phyloP scores from a whole-genome alignment of 2,329 filamentous ascomycete genomes.

The Cercospora citrullina region DNA sequence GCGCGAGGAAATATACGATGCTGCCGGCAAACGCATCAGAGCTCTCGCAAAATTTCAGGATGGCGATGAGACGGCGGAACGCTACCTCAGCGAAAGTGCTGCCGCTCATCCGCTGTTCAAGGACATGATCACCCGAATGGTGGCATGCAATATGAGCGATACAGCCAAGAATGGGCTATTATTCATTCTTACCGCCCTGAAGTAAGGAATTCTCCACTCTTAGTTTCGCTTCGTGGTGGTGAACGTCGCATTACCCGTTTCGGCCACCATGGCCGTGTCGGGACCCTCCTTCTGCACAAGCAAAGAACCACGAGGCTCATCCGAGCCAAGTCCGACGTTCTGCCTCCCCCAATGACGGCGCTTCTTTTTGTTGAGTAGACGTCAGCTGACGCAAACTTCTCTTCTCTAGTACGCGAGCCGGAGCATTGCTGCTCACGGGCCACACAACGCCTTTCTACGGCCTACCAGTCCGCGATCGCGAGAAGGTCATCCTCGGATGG shows the following conservation, averaged over 20 bases:
- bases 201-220: conserved; percentile 43
- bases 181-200: conserved; percentile 55
- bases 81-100: conserved; percentile 36
- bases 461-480: conserved; percentile 61
- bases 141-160: conserved; percentile 52
- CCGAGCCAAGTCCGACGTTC: conserved; percentile 23
- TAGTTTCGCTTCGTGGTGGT: not conserved
- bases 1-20: conserved; percentile 40
- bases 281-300: conserved; percentile 2
- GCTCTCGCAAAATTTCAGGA: conserved; percentile 45
- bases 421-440: conserved; percentile 68
- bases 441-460: conserved; percentile 61
- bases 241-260: not conserved
- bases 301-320: not conserved
- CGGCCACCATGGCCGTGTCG: not conserved
- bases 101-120: conserved; percentile 56
- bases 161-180: conserved; percentile 52
- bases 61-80: conserved; percentile 39
- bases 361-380: not conserved
- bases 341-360: conserved; percentile 18
- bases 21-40: conserved; percentile 56
- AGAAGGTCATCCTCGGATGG: conserved; percentile 66
- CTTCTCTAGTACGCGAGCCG: conserved; percentile 57
- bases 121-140: conserved; percentile 50
- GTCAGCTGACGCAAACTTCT: conserved; percentile 21